Percentiles rank a stretch among this genome's conserved stretches.
These are phyloP conservation scores for Fusarium luffae DNA, from an alignment of 2,329 filamentous ascomycete species.

Conservation along the genomic window DNA sequence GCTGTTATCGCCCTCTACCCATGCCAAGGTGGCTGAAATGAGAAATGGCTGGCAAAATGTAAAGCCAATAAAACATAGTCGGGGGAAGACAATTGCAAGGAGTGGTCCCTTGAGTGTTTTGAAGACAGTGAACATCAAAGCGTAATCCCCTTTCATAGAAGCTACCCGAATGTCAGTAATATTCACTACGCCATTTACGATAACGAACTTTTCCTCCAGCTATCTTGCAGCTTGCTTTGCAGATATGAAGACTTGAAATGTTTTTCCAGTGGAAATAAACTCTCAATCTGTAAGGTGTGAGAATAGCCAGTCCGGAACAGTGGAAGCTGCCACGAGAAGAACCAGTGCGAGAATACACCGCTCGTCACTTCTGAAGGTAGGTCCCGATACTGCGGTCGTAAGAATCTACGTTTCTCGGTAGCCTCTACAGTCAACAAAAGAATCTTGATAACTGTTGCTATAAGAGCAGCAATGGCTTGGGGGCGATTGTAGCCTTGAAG, in stretches of 20 bases:
- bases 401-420: conserved; percentile 23
- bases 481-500: conserved; percentile 28
- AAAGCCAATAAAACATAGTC: conserved; percentile 35
- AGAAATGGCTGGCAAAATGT: conserved; percentile 38
- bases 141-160: conserved; percentile 1
- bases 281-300: conserved; percentile 13
- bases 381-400: conserved; percentile 17
- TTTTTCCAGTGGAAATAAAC: conserved; percentile 23
- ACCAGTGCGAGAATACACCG: conserved; percentile 26
- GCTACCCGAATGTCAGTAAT: conserved; percentile 11
- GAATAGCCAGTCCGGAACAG: conserved; percentile 31
- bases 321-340: conserved; percentile 34
- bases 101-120: conserved; percentile 18
- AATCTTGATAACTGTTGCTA: conserved; percentile 25
- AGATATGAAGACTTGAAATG: conserved; percentile 31
- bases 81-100: conserved; percentile 21
- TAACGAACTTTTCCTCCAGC: conserved; percentile 21
- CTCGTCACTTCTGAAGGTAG: conserved; percentile 21
- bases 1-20: conserved; percentile 5
- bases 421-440: conserved; percentile 17
- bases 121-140: conserved; percentile 15
- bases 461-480: conserved; percentile 6
- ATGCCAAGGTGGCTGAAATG: conserved; percentile 25
- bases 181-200: background rate
- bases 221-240: conserved; percentile 15